These are phyloP conservation scores for Coleophoma crateriformis DNA, from an alignment of 2,329 filamentous ascomycete genomes.

Conservation along the genomic window DNA sequence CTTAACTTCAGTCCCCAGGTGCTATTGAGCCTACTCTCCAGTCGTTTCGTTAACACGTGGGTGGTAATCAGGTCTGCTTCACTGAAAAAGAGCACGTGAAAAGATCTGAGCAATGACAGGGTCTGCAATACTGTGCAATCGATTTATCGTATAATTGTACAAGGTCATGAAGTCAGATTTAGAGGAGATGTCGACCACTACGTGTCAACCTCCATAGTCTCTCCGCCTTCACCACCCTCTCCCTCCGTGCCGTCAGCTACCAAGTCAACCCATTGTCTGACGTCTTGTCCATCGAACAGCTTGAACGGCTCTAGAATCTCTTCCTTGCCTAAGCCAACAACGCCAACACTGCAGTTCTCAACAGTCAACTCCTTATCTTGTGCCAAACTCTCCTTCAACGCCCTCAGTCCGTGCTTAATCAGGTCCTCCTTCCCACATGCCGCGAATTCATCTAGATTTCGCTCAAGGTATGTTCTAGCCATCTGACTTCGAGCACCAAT, in stretches of 20 bases:
- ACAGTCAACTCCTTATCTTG: constrained; percentile 98
- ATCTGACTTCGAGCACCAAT: constrained; percentile 97
- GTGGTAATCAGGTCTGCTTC: too few relatives aligned
- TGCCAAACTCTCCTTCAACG: constrained; percentile 89
- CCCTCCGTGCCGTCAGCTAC: constrained; percentile 51
- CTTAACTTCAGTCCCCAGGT: too few relatives aligned
- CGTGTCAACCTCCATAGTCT: constrained; percentile 41
- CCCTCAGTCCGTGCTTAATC: constrained; percentile 82
- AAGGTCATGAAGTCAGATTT: neutral
- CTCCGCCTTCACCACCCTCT: constrained; percentile 32
- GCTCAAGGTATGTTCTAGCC: constrained; percentile 94
- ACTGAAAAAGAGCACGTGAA: too few relatives aligned
- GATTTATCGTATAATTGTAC: neutral
- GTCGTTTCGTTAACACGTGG: too few relatives aligned
- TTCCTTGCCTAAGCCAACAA: constrained; percentile 60
- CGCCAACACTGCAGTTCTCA: constrained; percentile 89
- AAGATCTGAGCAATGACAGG: too few relatives aligned
- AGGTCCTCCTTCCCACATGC: constrained; percentile 75
- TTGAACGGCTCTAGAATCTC: constrained; percentile 73
- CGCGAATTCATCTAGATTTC: constrained; percentile 80
- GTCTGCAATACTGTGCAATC: too few relatives aligned
- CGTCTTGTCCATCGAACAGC: constrained; percentile 83
- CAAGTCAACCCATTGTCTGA: constrained; percentile 80
- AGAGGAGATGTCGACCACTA: constrained; percentile 6
- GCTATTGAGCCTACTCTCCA: too few relatives aligned